phyloP scores from a whole-genome alignment of 164 flowering plant genomes.

The Aristolochia contorta region DNA sequence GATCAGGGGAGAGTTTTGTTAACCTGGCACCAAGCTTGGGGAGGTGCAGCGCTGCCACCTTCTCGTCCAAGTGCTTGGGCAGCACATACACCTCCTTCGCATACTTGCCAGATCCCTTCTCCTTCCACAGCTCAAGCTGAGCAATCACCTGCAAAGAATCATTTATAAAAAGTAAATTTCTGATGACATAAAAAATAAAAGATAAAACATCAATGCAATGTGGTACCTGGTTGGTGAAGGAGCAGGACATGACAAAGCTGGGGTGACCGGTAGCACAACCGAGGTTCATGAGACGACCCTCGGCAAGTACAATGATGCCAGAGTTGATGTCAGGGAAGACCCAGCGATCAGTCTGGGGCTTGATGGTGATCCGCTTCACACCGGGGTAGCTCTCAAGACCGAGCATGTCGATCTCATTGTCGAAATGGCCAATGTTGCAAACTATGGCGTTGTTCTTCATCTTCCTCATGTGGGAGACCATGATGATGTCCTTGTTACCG shows the following conservation, averaged over 20 bases:
- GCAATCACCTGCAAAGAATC: conserved; percentile 18
- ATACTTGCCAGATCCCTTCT: conserved; percentile 15
- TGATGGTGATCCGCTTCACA: conserved; percentile 17
- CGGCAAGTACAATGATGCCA: conserved; percentile 19
- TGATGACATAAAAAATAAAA: background rate
- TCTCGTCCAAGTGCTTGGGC: conserved; percentile 22
- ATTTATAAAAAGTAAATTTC: too few species aligned
- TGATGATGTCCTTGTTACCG: conserved; percentile 31
- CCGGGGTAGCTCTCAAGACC: conserved; percentile 19
- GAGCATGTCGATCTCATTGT: conserved; percentile 20
- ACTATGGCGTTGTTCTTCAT: conserved; percentile 38
- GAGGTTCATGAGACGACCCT: conserved; percentile 23
- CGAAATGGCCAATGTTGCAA: conserved; percentile 33
- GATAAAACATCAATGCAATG: background rate
- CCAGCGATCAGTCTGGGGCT: conserved; percentile 25
- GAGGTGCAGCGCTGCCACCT: conserved; percentile 21
- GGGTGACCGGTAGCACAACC: conserved; percentile 26
- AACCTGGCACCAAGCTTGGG: conserved; percentile 19
- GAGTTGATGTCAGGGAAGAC: conserved; percentile 18
- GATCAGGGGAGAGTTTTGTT: conserved; percentile 17
- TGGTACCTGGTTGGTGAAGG: conserved; percentile 22
- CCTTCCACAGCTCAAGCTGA: conserved; percentile 23
- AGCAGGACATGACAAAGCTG: conserved; percentile 24
- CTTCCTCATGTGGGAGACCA: conserved; percentile 25
- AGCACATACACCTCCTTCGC: conserved; percentile 21